phyloP scores from a whole-genome alignment of 176 grass and related monocot species.

The Oropetium thomaeum region DNA sequence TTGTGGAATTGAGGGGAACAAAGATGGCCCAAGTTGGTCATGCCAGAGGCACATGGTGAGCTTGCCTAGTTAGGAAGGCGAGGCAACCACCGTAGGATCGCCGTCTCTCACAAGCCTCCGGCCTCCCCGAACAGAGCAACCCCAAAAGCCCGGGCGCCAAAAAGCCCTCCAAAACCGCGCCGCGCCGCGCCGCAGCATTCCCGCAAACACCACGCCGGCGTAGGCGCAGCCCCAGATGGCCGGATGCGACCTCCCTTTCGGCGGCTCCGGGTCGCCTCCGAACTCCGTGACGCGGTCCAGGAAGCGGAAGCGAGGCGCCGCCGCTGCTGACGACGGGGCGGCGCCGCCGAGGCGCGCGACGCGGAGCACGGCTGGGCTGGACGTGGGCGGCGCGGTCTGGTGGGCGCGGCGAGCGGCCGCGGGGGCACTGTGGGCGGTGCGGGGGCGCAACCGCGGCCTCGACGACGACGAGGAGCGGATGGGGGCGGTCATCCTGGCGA shows the following conservation, averaged over 20 bases:
- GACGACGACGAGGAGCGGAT: background rate
- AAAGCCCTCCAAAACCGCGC: conserved; percentile 24
- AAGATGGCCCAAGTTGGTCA: too few relatives aligned
- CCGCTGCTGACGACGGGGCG: background rate
- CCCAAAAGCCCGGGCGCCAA: conserved; percentile 15
- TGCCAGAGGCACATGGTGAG: background rate
- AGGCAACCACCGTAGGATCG: background rate
- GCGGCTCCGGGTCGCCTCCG: background rate
- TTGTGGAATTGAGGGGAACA: too few relatives aligned
- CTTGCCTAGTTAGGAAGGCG: conserved; percentile 22
- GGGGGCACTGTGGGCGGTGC: conserved; percentile 21
- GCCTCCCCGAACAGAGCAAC: background rate
- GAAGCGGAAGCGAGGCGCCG: conserved; percentile 28
- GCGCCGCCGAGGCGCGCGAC: background rate
- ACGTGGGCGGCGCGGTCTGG: background rate
- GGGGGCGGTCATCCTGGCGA: conserved; percentile 12
- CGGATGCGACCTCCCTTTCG: conserved; percentile 19
- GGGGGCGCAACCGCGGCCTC: conserved; percentile 16
- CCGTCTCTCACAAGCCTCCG: background rate
- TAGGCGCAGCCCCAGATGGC: conserved; percentile 17
- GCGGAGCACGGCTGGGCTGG: background rate
- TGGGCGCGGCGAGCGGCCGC: conserved; percentile 19
- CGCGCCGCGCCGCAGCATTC: conserved; percentile 37
- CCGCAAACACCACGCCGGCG: conserved; percentile 38
- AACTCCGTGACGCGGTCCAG: background rate